phyloP scores from a whole-genome alignment of 495 filamentous ascomycete species.

The Staphylotrichum longicolle region DNA sequence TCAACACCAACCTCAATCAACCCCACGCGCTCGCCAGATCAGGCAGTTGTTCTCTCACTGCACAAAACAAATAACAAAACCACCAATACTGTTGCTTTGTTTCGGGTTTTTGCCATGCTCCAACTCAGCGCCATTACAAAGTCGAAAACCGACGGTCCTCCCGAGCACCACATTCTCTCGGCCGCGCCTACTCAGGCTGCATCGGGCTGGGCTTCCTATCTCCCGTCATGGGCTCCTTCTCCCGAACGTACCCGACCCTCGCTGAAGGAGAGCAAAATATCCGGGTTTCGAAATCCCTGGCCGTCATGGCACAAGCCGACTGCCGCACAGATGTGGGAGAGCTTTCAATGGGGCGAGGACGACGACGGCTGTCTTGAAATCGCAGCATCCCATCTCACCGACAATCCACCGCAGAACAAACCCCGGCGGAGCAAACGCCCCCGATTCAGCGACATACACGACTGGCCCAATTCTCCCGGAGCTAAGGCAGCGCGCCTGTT shows the following conservation, averaged over 20 bases:
- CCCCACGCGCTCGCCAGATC: too few relatives aligned
- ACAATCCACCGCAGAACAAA: background rate
- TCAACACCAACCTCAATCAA: too few relatives aligned
- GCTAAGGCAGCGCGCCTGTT: slow-evolving; percentile 28
- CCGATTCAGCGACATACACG: slow-evolving; percentile 18
- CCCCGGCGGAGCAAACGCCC: slow-evolving; percentile 10
- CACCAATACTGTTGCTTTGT: too few relatives aligned
- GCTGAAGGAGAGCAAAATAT: background rate
- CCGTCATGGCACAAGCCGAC: slow-evolving; percentile 44
- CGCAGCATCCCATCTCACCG: slow-evolving; percentile 23
- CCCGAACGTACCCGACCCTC: slow-evolving; percentile 4
- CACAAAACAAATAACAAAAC: too few relatives aligned
- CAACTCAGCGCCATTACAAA: slow-evolving; percentile 1
- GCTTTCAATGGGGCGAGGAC: slow-evolving; percentile 30
- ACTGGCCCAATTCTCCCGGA: slow-evolving; percentile 22
- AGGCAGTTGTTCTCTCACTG: too few relatives aligned
- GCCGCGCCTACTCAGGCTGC: background rate
- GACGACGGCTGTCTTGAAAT: slow-evolving; percentile 25
- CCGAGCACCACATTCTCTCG: slow-evolving; percentile 17
- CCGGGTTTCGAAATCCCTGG: slow-evolving; percentile 55
- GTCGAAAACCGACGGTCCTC: background rate
- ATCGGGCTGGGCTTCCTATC: slow-evolving; percentile 20
- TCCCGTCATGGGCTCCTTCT: slow-evolving; percentile 17
- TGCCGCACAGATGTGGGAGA: slow-evolving; percentile 27
- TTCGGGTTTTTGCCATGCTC: slow-evolving; percentile 4